A percentile compares a stretch with the other conserved stretches of the same genome.
Evolutionary conservation across 345 rosid genomes (phyloP).

Genomic region (Linum usitatissimum): DNA sequence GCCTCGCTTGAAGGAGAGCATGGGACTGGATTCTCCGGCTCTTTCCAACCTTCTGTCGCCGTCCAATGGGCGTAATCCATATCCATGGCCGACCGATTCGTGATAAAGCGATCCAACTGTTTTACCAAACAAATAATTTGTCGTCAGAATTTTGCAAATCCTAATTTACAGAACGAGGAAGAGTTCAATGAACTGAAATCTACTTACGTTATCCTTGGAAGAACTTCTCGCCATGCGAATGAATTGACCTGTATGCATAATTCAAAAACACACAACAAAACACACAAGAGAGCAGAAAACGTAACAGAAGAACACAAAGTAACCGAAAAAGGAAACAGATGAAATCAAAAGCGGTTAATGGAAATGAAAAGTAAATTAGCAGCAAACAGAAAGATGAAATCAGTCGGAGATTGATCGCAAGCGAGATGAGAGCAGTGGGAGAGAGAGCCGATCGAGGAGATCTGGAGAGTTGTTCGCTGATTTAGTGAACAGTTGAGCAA

Average conservation of each 20-base stretch:
- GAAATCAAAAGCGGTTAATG: neutral
- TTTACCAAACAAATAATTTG: neutral
- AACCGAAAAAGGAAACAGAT: too few species aligned
- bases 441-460: neutral
- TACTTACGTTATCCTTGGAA: conserved; percentile 13
- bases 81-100: conserved; percentile 68
- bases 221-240: neutral
- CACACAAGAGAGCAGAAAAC: neutral
- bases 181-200: neutral
- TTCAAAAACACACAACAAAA: neutral
- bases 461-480: neutral
- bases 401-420: neutral
- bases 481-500: neutral
- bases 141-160: neutral
- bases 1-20: conserved; percentile 38
- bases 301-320: neutral
- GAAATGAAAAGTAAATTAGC: too few species aligned
- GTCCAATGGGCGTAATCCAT: conserved; percentile 54
- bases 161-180: neutral
- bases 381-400: neutral
- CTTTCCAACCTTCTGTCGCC: conserved; percentile 42
- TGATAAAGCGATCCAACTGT: conserved; percentile 66
- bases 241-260: conserved; percentile 6
- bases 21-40: conserved; percentile 27
- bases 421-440: neutral